These are phyloP conservation scores for Chaetomium globosum DNA, from an alignment of 2,329 filamentous ascomycete species.

Conservation along the genomic window DNA sequence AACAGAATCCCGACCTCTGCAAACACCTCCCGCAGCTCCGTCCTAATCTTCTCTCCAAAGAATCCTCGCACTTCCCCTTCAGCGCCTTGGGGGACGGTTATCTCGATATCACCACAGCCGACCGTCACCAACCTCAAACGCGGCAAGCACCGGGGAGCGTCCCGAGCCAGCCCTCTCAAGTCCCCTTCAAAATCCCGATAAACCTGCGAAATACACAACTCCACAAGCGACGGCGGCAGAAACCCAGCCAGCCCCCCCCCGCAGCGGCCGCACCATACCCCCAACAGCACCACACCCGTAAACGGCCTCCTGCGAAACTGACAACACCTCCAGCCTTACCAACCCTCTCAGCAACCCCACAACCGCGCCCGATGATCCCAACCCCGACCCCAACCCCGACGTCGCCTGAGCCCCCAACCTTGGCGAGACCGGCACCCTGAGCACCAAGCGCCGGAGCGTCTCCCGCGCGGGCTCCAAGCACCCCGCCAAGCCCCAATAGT, in stretches of 20 bases:
- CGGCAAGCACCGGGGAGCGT: neutral
- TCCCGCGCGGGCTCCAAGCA: neutral
- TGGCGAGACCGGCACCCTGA: neutral
- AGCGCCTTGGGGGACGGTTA: too few species aligned
- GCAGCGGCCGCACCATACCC: neutral
- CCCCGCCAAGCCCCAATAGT: neutral
- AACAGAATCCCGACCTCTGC: neutral
- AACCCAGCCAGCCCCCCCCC: neutral
- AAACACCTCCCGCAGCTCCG: neutral
- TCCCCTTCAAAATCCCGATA: neutral
- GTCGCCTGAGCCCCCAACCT: neutral
- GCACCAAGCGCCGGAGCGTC: neutral
- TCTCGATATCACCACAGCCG: too few species aligned
- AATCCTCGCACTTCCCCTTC: too few species aligned
- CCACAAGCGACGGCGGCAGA: neutral
- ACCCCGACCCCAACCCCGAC: too few species aligned
- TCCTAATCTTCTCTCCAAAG: too few species aligned
- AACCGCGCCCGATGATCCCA: neutral
- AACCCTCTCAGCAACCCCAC: neutral
- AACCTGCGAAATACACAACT: neutral
- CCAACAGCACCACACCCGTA: neutral
- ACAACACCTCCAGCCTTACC: neutral
- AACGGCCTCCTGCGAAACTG: neutral
- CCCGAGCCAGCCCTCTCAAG: neutral
- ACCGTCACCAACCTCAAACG: neutral